Evolutionary conservation across 768 basidiomycete genomes (phyloP), one percentile per base, ranked within the genome.

Genomic region (Lentinula guzmanii): DNA sequence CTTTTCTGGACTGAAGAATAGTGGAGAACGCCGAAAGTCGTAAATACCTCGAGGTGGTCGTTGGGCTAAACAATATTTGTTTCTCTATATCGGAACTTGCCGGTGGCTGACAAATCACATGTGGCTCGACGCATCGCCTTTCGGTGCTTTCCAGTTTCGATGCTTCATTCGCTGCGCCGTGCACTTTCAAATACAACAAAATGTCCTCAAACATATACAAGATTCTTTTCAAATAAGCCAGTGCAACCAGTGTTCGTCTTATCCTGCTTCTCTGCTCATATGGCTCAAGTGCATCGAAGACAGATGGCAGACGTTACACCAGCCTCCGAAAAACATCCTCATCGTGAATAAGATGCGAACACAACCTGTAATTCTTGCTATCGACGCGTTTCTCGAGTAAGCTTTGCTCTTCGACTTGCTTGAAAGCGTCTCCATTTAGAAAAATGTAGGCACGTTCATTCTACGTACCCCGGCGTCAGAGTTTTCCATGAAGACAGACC

Each of bases 301-400:
- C 37, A 53, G 52, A 53, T 53, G 52, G 52, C 52, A 48, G 46
- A 18, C 46, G 16, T 48, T 48, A 48, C 46, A 48, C 46, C 46
- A 48, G 21, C 21, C 46, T 24, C 46, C 46, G 21, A 48, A 84
- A 68, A 78, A 83, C 48, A 85, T 91, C 45, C 81, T 92, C 56
- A 82, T 92, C 64, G 89, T 92, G 13, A 92, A 92, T 75, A 92
- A 92, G 71, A 76, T 89, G 35, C 83, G 90, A 50, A 92, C 90
- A 42, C 83, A 85, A 60, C 86, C 87, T 8, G 90, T 92, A 61
- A 82, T 90, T 57, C 81, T 85, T 31, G 89, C 90, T 2, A 91
- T 91, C 62, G 82, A 89, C 64, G 83, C 87, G 6, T 81, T 92
- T 65, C 82, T 91, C 57, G 78, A 80, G 90, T 90, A 61, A 59